Evolutionary conservation across 208 protist genomes (phyloP).

Genomic region (Trypanosoma vivax): DNA sequence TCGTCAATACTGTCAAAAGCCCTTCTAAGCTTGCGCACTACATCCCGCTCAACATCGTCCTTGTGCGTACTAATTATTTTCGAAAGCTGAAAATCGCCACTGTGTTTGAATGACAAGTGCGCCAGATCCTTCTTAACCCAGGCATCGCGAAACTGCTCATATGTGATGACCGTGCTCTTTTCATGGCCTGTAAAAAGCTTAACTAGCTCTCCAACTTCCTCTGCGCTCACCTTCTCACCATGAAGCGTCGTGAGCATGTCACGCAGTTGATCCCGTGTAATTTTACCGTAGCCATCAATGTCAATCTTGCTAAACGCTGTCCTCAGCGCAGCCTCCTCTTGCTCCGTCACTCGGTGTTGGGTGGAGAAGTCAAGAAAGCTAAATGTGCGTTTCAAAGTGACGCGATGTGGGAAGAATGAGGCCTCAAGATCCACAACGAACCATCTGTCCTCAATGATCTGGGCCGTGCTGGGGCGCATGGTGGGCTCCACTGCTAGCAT

Average conservation of each 20-base stretch:
- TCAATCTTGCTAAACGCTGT: slow-evolving; percentile 75
- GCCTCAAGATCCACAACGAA: slow-evolving; percentile 60
- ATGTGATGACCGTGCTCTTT: slow-evolving; percentile 51
- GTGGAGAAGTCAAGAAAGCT: slow-evolving; percentile 62
- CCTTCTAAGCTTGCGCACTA: slow-evolving; percentile 69
- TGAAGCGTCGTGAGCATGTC: slow-evolving; percentile 80
- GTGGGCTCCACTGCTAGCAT: slow-evolving; percentile 84
- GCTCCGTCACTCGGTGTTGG: slow-evolving; percentile 36
- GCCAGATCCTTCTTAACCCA: slow-evolving; percentile 80
- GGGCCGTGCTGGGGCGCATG: slow-evolving; percentile 70
- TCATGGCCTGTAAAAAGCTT: slow-evolving; percentile 64
- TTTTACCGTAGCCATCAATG: slow-evolving; percentile 69
- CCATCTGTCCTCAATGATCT: slow-evolving; percentile 86
- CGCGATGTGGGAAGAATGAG: slow-evolving; percentile 59
- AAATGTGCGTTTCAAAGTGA: not conserved
- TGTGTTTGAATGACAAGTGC: slow-evolving; percentile 43
- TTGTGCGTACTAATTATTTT: slow-evolving; percentile 79
- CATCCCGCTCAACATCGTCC: slow-evolving; percentile 62
- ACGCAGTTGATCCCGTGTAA: slow-evolving; percentile 77
- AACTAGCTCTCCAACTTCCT: slow-evolving; percentile 70
- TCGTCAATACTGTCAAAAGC: slow-evolving; percentile 87
- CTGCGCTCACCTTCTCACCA: slow-evolving; percentile 38
- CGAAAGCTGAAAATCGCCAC: slow-evolving; percentile 66
- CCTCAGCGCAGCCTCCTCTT: slow-evolving; percentile 66
- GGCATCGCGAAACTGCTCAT: slow-evolving; percentile 74